phyloP scores from a whole-genome alignment of 2,329 filamentous ascomycete genomes.

The Colletotrichum sp. region DNA sequence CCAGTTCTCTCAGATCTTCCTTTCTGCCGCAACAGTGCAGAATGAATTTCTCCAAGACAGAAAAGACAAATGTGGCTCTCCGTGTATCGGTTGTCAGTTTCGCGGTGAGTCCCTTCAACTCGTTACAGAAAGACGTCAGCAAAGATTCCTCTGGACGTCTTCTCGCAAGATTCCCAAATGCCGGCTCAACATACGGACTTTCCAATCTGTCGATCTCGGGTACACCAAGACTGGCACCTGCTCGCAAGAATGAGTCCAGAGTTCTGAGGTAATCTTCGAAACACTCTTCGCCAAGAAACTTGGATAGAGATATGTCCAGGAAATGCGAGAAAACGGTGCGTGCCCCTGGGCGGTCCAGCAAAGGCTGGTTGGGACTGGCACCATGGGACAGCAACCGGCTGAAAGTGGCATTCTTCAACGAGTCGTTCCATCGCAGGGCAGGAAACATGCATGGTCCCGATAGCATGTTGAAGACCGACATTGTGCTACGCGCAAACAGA shows the following conservation, averaged over 20 bases:
- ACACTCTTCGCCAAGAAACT: not conserved
- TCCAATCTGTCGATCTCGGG: not conserved
- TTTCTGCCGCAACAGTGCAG: not conserved
- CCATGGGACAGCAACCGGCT: not conserved
- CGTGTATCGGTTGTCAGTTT: fast-evolving
- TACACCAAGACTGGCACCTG: not conserved
- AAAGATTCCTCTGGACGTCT: not conserved
- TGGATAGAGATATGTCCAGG: not conserved
- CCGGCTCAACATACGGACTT: fast-evolving
- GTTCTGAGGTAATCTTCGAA: not conserved
- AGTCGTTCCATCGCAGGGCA: not conserved
- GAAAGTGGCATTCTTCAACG: not conserved
- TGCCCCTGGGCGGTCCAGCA: not conserved
- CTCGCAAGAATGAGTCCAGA: not conserved
- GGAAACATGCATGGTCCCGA: not conserved
- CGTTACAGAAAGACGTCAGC: not conserved
- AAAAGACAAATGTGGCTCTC: not conserved
- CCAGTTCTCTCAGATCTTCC: no score
- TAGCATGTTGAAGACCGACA: not conserved
- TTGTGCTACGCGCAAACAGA: not conserved
- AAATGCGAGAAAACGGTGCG: not conserved
- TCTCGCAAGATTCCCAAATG: not conserved
- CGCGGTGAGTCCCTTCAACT: not conserved
- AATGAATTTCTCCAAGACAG: fast-evolving
- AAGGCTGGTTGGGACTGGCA: not conserved